Percentiles rank a stretch among this genome's conserved stretches.
phyloP scores from a whole-genome alignment of 768 basidiomycete genomes.

The Auricularia sp. region DNA sequence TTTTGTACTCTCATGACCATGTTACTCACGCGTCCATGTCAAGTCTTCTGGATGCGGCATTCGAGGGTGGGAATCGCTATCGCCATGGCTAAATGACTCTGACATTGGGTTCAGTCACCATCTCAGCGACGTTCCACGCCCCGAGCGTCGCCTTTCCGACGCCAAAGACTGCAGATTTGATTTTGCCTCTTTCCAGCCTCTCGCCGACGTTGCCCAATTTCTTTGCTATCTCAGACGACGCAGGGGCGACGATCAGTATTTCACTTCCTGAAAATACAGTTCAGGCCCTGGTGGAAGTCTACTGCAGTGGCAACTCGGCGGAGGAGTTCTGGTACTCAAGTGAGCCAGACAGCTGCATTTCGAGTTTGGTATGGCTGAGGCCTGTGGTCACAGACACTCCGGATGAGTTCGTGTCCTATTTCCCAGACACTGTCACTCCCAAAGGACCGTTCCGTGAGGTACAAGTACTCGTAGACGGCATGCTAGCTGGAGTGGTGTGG shows the following conservation, averaged over 20 bases:
- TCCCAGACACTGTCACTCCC: not conserved
- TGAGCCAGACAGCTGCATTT: not conserved
- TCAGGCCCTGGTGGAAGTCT: not conserved
- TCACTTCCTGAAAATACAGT: not conserved
- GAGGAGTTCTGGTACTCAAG: constrained; percentile 1
- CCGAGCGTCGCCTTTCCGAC: not conserved
- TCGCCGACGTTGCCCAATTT: not conserved
- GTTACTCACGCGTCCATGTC: not conserved
- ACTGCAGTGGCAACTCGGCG: constrained; percentile 1
- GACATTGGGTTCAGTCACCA: not conserved
- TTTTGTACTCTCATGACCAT: too few relatives aligned
- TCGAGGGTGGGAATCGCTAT: not conserved
- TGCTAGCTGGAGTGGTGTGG: not conserved
- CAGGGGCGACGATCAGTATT: not conserved
- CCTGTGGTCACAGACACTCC: not conserved
- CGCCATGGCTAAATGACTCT: not conserved
- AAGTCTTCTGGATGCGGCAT: not conserved
- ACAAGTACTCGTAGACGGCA: not conserved
- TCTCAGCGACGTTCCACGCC: not conserved
- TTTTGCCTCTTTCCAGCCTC: not conserved
- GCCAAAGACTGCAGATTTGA: not conserved
- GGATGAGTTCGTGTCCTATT: not conserved
- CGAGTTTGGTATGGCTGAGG: not conserved
- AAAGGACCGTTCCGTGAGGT: constrained; percentile 1
- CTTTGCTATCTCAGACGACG: not conserved